Evolutionary conservation across 148 eudicot species (phyloP).

Genomic region (Tetragonia tetragonoides): DNA sequence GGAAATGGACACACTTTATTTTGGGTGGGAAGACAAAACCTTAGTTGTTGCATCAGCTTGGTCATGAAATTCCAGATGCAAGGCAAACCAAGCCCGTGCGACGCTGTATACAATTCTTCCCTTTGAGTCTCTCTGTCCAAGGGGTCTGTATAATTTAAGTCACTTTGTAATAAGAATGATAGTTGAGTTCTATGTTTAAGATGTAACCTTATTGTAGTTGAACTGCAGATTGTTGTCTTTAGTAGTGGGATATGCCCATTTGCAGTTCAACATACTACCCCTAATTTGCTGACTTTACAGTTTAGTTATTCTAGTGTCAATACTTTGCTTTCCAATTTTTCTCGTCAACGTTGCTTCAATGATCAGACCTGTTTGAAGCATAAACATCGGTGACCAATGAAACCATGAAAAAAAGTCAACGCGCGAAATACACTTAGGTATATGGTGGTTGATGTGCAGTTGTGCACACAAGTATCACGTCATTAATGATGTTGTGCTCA

Average conservation of each 20-base stretch:
- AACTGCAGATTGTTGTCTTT: constrained; percentile 11
- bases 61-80: constrained; percentile 29
- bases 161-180: constrained; percentile 3
- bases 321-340: too few relatives aligned
- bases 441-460: too few relatives aligned
- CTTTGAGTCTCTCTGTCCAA: not conserved
- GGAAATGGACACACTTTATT: constrained; percentile 57
- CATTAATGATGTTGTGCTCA: too few relatives aligned
- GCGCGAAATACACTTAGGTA: too few relatives aligned
- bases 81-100: not conserved
- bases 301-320: not conserved
- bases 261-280: not conserved
- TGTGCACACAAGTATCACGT: too few relatives aligned
- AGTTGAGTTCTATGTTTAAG: constrained; percentile 2
- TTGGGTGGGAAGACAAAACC: constrained; percentile 82
- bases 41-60: constrained; percentile 81
- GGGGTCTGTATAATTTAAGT: constrained; percentile 22
- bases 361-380: too few relatives aligned
- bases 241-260: not conserved
- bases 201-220: constrained; percentile 15
- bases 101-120: not conserved
- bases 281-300: constrained; percentile 18
- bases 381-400: too few relatives aligned
- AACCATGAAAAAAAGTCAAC: too few relatives aligned
- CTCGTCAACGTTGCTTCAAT: too few relatives aligned